Conservation (phyloP, 2,329 filamentous ascomycete genomes). For the Pseudodiploospora longispora region DNA sequence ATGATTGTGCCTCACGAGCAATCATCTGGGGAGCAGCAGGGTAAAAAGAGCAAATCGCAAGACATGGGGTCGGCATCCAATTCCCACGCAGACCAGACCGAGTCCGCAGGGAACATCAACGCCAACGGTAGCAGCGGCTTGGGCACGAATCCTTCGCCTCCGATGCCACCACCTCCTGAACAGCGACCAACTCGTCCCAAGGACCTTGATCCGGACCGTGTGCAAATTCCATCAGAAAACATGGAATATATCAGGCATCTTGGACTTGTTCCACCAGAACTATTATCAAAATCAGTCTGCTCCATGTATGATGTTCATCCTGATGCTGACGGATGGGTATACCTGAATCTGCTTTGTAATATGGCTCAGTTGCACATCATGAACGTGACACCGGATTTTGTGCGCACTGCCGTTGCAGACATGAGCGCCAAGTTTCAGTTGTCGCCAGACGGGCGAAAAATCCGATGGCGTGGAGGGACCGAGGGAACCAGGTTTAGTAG, state of each 20-base stretch:
- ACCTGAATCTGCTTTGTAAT: slow-evolving; percentile 70
- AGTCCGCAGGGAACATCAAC: slow-evolving; percentile 28
- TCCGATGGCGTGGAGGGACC: slow-evolving; percentile 67
- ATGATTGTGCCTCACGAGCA: slow-evolving; percentile 32
- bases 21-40: slow-evolving; percentile 14
- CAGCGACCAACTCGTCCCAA: slow-evolving; percentile 70
- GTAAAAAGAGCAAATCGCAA: slow-evolving; percentile 33
- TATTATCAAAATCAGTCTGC: slow-evolving; percentile 18
- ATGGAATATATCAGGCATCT: slow-evolving; percentile 72
- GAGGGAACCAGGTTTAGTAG: slow-evolving; percentile 59
- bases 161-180: slow-evolving; percentile 41
- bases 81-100: slow-evolving; percentile 40
- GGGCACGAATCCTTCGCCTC: slow-evolving; percentile 32
- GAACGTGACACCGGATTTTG: slow-evolving; percentile 71
- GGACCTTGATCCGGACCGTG: slow-evolving; percentile 71
- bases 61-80: slow-evolving; percentile 38
- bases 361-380: slow-evolving; percentile 80
- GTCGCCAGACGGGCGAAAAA: slow-evolving; percentile 67
- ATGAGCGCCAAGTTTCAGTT: slow-evolving; percentile 70
- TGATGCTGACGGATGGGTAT: slow-evolving; percentile 70
- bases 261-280: slow-evolving; percentile 54
- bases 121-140: slow-evolving; percentile 13
- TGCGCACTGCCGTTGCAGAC: slow-evolving; percentile 61
- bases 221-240: slow-evolving; percentile 67
- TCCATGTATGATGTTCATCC: slow-evolving; percentile 41